Evolutionary conservation across 306 rosid species (phyloP), one percentile per base, ranked within the genome.

Genomic region (Canavalia ensiformis): DNA sequence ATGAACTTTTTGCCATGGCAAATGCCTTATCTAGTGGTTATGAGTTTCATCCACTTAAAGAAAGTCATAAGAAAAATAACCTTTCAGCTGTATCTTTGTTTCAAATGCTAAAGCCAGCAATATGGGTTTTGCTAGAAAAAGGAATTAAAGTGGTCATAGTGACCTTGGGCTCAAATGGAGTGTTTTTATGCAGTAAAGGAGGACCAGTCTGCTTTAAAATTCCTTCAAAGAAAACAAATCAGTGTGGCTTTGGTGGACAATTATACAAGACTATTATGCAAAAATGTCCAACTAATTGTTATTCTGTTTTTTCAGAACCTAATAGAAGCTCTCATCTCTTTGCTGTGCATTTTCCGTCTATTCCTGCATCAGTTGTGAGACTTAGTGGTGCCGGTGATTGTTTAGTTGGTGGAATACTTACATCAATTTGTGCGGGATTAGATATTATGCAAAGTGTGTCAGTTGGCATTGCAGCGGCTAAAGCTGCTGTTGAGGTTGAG

Each of bases 371-470:
- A 31, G 97, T 93, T 65, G 89, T 88, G 87, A 91, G 94, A 89
- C 90, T 91, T 63, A 90, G 93, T 0, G 97, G 97, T 29, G 97
- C 97, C 3, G 99, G 99, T 58, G 99, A 95, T 90, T 93, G 99
- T 88, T 88, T 95, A 82, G 97, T 93, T 64, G 99, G 99, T 7
- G 97, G 95, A 67, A 82, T 78, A 28, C 83, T 95, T 64, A 39
- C 92, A 25, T 93, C 99, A 30, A 52, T 90, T 56, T 95, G 95
- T 86, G 88, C 88, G 8, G 97, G 97, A 80, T 90, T 93, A 72
- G 88, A 93, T 89, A 78, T 93, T 46, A 86, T 93, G 87, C 95
- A 88, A 83, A 87, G 99, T 51, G 81, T 90, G 60, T 94, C 95
- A 6, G 94, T 95, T 62, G 99, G 99, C 59, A 90, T 91, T 84